Evolutionary conservation across 140 eudicot genomes (phyloP).

Genomic region (Oenanthe javanica): DNA sequence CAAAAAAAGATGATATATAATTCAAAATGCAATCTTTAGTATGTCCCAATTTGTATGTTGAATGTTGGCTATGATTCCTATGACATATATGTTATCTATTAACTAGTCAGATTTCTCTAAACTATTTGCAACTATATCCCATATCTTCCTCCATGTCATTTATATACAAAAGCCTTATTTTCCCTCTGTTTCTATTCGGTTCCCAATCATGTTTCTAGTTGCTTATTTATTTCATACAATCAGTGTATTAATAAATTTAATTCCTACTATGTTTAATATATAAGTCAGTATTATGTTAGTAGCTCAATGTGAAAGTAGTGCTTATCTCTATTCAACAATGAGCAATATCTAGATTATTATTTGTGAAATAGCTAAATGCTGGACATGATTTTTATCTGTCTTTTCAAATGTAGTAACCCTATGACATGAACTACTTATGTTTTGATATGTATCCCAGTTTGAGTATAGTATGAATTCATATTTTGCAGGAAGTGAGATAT

Average conservation of each 20-base stretch:
- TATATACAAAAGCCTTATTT: neutral
- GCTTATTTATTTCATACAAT: neutral
- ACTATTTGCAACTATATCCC: neutral
- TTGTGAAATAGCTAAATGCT: neutral
- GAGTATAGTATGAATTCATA: constrained; percentile 6
- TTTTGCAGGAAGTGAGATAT: constrained; percentile 91
- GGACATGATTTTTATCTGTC: neutral
- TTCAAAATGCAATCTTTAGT: neutral
- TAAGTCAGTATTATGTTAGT: neutral
- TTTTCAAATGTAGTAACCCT: neutral
- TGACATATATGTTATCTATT: neutral
- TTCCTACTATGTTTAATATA: too few species aligned
- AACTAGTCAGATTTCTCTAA: neutral
- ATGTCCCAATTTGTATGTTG: neutral
- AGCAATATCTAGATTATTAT: neutral
- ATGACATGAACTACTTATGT: too few species aligned
- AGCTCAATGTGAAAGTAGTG: neutral
- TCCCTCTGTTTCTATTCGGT: neutral
- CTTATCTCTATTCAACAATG: neutral
- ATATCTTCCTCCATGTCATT: neutral
- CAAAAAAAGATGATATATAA: neutral
- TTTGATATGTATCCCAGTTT: neutral
- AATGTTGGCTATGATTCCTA: neutral
- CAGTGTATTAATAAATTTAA: neutral
- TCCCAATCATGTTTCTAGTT: neutral